Base-by-base conservation (phyloP, 148 eudicot species). In the Rhododendron molle region DNA sequence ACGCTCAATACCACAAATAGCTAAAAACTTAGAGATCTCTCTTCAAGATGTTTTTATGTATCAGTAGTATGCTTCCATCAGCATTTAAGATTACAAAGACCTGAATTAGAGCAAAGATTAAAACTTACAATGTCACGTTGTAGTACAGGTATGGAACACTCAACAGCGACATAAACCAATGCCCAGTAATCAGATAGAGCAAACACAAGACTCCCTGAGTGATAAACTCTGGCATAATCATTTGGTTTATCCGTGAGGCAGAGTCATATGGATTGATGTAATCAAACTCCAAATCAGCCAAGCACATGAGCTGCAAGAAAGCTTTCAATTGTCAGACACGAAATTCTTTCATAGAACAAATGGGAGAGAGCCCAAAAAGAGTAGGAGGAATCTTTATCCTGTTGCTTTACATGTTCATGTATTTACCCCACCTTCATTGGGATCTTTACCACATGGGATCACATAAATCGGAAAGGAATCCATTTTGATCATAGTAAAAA, bases 241-340 rank as follows among this genome's bases (percentile, higher is more conserved):
- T 92, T 83, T 83, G 86, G 90, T 96, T 96, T 86, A 96, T 95
- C 88, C 98, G 93, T 84, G 93, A 83, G 36, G 99, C 96, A 5
- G 99, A 91, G 83, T 96, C 99, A 81, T 96, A 96, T 26, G 99
- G 98, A 87, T 96, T 96, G 86, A 95, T 93, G 88, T 95, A 95
- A 92, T 96, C 99, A 46, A 94, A 95, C 90, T 96, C 99, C 85
- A 96, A 92, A 93, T 96, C 99, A 16, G 98, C 93, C 93, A 96
- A 93, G 91, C 98, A 94, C 97, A 96, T 90, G 2, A 96, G 92
- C 99, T 96, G 98, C 94, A 93, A 69, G 26, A 86, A 73, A 86
- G 11, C 36, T 18, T 83, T 77, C 18, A 26, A 23, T 14, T 74
- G 82, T 90, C 62, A 90, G 85, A 77, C 18, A 50, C 15, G 83